Conservation (phyloP, 148 eudicot species). For the Spergularia marina region DNA sequence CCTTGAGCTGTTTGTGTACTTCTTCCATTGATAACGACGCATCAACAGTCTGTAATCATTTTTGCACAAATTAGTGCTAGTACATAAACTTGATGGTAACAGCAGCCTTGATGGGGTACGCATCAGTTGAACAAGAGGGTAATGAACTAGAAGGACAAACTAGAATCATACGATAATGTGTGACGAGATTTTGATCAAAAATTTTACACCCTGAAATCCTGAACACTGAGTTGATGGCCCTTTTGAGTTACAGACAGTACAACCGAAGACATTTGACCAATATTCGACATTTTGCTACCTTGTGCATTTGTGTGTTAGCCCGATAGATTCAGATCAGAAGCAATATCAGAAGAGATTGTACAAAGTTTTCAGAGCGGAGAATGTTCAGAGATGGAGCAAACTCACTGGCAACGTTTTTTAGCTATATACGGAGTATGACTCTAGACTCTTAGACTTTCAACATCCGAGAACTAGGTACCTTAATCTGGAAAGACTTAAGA, state of each 20-base stretch:
- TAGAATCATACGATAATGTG: too few relatives aligned
- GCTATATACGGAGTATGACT: not conserved
- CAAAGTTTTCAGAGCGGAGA: not conserved
- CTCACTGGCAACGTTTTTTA: not conserved
- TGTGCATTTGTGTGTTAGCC: not conserved
- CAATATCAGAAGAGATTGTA: not conserved
- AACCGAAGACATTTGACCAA: not conserved
- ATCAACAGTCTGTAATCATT: conserved; percentile 51
- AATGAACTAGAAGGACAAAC: too few relatives aligned
- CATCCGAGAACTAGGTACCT: not conserved
- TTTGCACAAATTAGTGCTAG: not conserved
- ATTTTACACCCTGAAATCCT: too few relatives aligned
- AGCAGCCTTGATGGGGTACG: not conserved
- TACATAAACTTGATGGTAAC: not conserved
- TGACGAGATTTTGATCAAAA: too few relatives aligned
- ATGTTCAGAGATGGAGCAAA: not conserved
- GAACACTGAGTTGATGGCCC: not conserved
- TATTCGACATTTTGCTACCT: not conserved
- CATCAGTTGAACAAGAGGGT: not conserved
- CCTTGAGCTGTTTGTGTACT: conserved; percentile 61
- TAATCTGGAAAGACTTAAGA: not conserved
- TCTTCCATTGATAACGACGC: conserved; percentile 76
- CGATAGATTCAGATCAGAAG: not conserved
- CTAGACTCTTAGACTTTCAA: not conserved
- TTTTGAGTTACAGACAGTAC: not conserved